Evolutionary conservation across 768 basidiomycete genomes (phyloP).

Genomic region (Chalciporus piperatus): DNA sequence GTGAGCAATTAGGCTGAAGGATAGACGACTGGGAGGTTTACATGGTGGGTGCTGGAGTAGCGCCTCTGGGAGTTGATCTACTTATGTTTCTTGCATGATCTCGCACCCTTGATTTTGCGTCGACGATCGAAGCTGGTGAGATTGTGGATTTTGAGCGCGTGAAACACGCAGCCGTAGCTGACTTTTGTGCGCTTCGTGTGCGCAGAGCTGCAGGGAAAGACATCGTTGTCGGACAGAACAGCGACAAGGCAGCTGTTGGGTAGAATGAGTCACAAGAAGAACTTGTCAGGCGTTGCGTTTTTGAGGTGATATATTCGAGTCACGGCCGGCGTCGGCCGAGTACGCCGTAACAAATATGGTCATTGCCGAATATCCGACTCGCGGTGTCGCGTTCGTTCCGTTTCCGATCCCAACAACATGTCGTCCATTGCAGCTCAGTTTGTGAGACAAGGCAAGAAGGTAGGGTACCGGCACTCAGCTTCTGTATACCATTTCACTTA

Average conservation of each 20-base stretch:
- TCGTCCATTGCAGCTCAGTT: conserved; percentile 38
- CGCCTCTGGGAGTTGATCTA: conserved; percentile 58
- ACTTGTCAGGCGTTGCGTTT: conserved; percentile 1
- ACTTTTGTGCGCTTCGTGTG: conserved; percentile 38
- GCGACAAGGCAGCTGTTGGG: conserved; percentile 7
- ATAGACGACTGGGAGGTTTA: conserved; percentile 34
- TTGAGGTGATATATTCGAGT: conserved; percentile 12
- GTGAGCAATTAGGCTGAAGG: conserved; percentile 22
- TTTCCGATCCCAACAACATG: conserved; percentile 21
- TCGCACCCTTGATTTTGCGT: conserved; percentile 77
- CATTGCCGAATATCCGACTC: conserved; percentile 23
- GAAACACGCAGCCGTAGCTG: conserved; percentile 32
- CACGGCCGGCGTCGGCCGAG: conserved; percentile 27
- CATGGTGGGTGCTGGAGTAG: conserved; percentile 61
- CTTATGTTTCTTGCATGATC: conserved; percentile 78
- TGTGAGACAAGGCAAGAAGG: conserved; percentile 48
- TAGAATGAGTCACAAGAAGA: conserved; percentile 5
- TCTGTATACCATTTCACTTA: neutral
- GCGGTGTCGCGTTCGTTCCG: neutral
- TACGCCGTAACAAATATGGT: conserved; percentile 10
- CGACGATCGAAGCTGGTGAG: conserved; percentile 55
- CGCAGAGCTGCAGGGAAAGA: conserved; percentile 44
- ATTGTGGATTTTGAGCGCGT: conserved; percentile 51
- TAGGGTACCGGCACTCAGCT: conserved; percentile 6
- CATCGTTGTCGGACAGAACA: conserved; percentile 33